phyloP scores from a whole-genome alignment of 345 rosid species.

The Sisymbrium altissimum region DNA sequence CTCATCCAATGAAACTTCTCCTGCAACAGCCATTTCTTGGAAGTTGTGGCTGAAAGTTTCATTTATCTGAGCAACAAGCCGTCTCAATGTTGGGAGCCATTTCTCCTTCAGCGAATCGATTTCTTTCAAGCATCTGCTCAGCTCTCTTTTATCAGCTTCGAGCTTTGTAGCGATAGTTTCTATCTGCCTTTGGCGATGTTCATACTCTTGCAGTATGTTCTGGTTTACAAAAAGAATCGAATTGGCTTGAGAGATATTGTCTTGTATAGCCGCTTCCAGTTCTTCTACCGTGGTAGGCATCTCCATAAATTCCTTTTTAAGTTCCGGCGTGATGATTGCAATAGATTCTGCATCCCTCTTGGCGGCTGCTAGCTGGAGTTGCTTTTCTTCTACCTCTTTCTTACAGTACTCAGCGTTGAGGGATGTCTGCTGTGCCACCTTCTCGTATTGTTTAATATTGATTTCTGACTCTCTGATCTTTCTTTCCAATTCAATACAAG shows the following conservation, averaged over 20 bases:
- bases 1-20: constrained; percentile 90
- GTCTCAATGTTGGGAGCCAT: constrained; percentile 91
- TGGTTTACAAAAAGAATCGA: constrained; percentile 77
- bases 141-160: constrained; percentile 61
- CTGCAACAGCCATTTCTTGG: constrained; percentile 96
- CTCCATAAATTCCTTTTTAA: constrained; percentile 69
- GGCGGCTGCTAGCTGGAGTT: constrained; percentile 55
- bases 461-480: constrained; percentile 75
- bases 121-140: constrained; percentile 53
- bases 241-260: constrained; percentile 74
- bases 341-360: constrained; percentile 80
- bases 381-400: constrained; percentile 54
- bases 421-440: constrained; percentile 59
- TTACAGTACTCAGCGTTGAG: constrained; percentile 51
- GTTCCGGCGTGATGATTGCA: constrained; percentile 73
- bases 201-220: constrained; percentile 77
- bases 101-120: constrained; percentile 67
- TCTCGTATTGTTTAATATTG: constrained; percentile 67
- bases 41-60: constrained; percentile 87
- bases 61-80: constrained; percentile 74
- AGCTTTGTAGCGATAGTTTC: constrained; percentile 44
- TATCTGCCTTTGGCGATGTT: constrained; percentile 70
- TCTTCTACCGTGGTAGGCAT: constrained; percentile 88
- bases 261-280: constrained; percentile 87
- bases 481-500: constrained; percentile 67